Percentiles rank a stretch among this genome's conserved stretches.
Conservation (phyloP, 2,329 filamentous ascomycete genomes). For the Aspergillus jensenii region DNA sequence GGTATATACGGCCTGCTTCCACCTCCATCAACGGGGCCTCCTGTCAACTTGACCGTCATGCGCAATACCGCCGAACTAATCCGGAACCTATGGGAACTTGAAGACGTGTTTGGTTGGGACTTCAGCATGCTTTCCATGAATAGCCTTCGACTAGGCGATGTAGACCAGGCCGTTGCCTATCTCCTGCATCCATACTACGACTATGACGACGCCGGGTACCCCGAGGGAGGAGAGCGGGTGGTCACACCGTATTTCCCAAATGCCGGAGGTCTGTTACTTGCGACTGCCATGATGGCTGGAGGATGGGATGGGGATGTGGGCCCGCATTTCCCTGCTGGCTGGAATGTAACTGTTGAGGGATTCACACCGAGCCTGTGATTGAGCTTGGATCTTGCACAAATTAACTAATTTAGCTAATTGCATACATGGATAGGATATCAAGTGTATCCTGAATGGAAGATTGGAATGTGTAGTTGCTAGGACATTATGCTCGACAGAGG, state of each 20-base stretch:
- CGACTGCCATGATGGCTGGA: constrained; percentile 58
- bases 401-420: no score
- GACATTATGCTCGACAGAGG: no score
- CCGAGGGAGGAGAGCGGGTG: constrained; percentile 49
- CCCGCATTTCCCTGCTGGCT: neutral
- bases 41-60: constrained; percentile 38
- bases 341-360: neutral
- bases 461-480: no score
- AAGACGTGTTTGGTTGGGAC: constrained; percentile 49
- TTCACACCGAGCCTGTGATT: neutral
- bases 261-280: constrained; percentile 50
- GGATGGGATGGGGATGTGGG: constrained; percentile 49
- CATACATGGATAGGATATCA: no score
- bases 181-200: constrained; percentile 52
- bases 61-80: constrained; percentile 42
- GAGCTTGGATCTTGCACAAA: no score
- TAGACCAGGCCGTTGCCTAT: constrained; percentile 41
- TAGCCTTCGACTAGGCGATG: constrained; percentile 43
- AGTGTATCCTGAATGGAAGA: neutral
- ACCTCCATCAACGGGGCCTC: constrained; percentile 33
- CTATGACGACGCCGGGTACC: constrained; percentile 60
- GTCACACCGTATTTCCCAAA: constrained; percentile 60
- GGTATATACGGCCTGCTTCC: constrained; percentile 47
- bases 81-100: constrained; percentile 43
- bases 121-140: constrained; percentile 51